Evolutionary conservation across 345 rosid genomes (phyloP).

Genomic region (Excoecaria agallocha): DNA sequence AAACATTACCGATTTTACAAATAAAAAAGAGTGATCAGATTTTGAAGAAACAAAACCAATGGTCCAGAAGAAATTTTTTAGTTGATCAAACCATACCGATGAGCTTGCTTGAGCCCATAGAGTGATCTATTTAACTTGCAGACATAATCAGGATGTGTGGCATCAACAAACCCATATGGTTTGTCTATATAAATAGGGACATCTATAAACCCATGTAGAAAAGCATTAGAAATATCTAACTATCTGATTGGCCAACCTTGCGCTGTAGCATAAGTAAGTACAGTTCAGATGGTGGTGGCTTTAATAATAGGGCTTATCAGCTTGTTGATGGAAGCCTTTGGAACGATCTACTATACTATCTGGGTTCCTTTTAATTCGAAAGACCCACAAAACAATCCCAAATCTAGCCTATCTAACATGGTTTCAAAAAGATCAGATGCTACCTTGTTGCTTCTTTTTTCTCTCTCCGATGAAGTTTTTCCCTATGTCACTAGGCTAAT

Average conservation of each 20-base stretch:
- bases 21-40: too few species aligned
- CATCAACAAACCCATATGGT: background rate
- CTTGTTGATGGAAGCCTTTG: too few species aligned
- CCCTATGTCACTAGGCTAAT: too few species aligned
- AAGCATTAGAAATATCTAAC: background rate
- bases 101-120: background rate
- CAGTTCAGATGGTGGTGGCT: background rate
- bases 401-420: too few species aligned
- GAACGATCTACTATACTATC: too few species aligned
- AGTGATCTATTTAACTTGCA: too few species aligned
- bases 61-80: background rate
- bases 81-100: background rate
- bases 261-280: background rate
- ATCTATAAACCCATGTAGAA: background rate
- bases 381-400: too few species aligned
- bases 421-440: too few species aligned
- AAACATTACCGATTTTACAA: too few species aligned
- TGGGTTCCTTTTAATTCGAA: too few species aligned
- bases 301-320: background rate
- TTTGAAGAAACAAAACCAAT: background rate
- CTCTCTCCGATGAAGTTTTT: too few species aligned
- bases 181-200: background rate
- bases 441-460: too few species aligned
- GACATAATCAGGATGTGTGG: background rate
- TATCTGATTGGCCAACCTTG: background rate